phyloP scores from a whole-genome alignment of 2,329 filamentous ascomycete species.

The Truncatella angustata region DNA sequence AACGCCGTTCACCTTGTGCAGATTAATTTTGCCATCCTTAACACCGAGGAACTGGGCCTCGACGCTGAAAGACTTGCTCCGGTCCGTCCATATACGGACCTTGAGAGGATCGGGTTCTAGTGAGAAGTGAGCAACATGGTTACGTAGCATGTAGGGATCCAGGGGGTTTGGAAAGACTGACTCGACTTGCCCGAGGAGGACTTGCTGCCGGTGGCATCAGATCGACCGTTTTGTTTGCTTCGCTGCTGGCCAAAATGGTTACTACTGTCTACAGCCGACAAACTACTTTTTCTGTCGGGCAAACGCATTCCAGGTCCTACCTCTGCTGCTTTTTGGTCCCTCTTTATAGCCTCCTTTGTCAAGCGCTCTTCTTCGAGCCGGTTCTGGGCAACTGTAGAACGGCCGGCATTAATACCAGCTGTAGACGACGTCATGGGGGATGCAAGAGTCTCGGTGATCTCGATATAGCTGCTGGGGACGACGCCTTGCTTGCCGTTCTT shows the following conservation, averaged over 20 bases:
- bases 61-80: conserved; percentile 93
- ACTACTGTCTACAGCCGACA: conserved; percentile 65
- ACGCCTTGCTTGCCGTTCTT: conserved; percentile 95
- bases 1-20: conserved; percentile 96
- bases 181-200: conserved; percentile 67
- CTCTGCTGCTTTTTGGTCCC: conserved; percentile 64
- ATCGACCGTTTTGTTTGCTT: conserved; percentile 64
- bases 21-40: conserved; percentile 93
- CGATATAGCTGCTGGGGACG: conserved; percentile 94
- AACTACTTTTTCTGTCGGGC: conserved; percentile 76
- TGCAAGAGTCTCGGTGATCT: conserved; percentile 70
- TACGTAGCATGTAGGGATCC: not conserved
- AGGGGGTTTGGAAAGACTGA: conserved; percentile 52
- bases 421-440: conserved; percentile 42
- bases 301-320: conserved; percentile 77
- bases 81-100: conserved; percentile 90
- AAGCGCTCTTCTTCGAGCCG: conserved; percentile 78
- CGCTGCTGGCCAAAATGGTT: conserved; percentile 70
- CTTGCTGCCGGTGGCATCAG: conserved; percentile 45
- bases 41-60: conserved; percentile 95
- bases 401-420: conserved; percentile 47
- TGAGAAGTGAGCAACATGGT: not conserved
- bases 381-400: conserved; percentile 74
- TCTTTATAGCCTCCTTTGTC: conserved; percentile 74
- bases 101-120: conserved; percentile 79